These are phyloP conservation scores for Apiospora arundinis DNA, from an alignment of 2,329 filamentous ascomycete species.

Conservation along the genomic window DNA sequence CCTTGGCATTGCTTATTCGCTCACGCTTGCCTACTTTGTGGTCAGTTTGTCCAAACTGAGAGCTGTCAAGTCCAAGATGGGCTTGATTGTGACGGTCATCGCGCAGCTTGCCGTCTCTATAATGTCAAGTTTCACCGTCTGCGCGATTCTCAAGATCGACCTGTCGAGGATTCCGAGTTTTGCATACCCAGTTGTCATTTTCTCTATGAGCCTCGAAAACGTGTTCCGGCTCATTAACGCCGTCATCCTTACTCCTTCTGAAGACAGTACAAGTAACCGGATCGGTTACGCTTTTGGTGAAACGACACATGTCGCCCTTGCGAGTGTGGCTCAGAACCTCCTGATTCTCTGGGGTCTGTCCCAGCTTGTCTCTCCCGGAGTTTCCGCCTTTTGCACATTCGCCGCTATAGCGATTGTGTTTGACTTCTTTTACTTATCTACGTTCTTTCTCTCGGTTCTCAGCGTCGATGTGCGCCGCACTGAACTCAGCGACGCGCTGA, in stretches of 20 bases:
- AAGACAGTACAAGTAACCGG: constrained; percentile 70
- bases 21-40: constrained; percentile 70
- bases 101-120: constrained; percentile 75
- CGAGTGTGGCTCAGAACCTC: constrained; percentile 72
- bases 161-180: constrained; percentile 76
- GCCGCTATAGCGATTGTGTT: constrained; percentile 76
- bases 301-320: constrained; percentile 72
- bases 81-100: constrained; percentile 73
- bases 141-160: constrained; percentile 76
- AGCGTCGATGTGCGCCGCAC: constrained; percentile 80
- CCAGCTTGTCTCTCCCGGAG: constrained; percentile 70
- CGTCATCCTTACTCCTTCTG: constrained; percentile 73
- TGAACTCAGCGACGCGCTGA: constrained; percentile 76
- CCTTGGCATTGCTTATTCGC: constrained; percentile 68
- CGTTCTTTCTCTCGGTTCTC: constrained; percentile 80
- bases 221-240: constrained; percentile 81
- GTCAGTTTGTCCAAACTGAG: constrained; percentile 71
- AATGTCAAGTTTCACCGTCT: constrained; percentile 80
- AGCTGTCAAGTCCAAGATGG: constrained; percentile 77
- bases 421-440: constrained; percentile 79
- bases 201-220: constrained; percentile 79
- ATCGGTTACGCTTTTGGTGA: constrained; percentile 78
- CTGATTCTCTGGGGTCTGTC: constrained; percentile 71
- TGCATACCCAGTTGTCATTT: constrained; percentile 77
- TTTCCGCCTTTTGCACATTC: constrained; percentile 78